phyloP scores from a whole-genome alignment of 345 rosid species.

The Arabidopsis arenosa region DNA sequence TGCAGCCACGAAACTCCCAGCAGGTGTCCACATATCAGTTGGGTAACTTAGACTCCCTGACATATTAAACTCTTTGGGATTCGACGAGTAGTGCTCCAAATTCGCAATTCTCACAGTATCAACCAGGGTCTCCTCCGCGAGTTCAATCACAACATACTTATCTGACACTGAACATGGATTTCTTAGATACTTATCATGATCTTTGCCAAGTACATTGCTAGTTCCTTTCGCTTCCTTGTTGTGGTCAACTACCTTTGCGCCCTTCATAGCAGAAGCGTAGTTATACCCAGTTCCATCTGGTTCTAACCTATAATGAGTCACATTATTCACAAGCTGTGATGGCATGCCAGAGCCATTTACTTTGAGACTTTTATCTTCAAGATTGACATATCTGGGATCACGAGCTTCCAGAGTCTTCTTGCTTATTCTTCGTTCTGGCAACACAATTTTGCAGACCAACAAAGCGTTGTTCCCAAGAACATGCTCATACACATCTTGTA shows the following conservation, averaged over 20 bases:
- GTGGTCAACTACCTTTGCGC: conserved; percentile 84
- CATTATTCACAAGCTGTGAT: conserved; percentile 61
- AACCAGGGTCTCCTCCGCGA: conserved; percentile 85
- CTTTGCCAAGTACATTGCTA: conserved; percentile 73
- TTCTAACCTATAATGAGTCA: conserved; percentile 81
- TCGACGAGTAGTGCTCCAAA: conserved; percentile 89
- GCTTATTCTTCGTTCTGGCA: conserved; percentile 41
- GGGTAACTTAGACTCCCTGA: conserved; percentile 83
- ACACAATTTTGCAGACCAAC: conserved; percentile 48
- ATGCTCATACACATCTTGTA: conserved; percentile 59
- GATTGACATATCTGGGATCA: conserved; percentile 57
- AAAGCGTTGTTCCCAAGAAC: conserved; percentile 54
- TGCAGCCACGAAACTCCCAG: conserved; percentile 72
- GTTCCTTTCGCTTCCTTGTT: conserved; percentile 97
- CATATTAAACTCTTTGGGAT: conserved; percentile 77
- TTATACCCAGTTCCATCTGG: conserved; percentile 88
- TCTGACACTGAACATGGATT: conserved; percentile 79
- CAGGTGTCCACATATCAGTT: conserved; percentile 62
- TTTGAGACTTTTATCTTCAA: conserved; percentile 59
- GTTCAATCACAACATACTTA: conserved; percentile 86
- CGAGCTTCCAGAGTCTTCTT: conserved; percentile 45
- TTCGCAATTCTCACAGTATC: conserved; percentile 87
- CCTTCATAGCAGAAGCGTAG: conserved; percentile 79
- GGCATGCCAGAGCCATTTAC: conserved; percentile 52
- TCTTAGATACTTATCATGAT: conserved; percentile 83